Percentiles rank a stretch among this genome's conserved stretches.
Evolutionary conservation across 441 rosid species (phyloP).

Genomic region (Corymbia calophylla): DNA sequence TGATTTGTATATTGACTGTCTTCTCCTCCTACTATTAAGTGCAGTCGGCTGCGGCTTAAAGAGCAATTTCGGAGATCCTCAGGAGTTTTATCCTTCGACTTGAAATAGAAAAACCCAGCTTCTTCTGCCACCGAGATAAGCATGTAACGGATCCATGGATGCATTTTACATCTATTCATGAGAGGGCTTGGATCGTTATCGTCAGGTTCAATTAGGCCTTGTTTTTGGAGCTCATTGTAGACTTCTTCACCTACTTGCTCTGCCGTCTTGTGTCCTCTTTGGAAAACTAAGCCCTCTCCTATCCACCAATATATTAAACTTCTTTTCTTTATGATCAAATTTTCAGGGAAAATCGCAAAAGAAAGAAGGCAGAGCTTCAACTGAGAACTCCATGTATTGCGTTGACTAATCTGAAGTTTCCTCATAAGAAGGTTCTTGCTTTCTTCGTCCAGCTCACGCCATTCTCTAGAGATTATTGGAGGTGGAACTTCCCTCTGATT

Average conservation of each 20-base stretch:
- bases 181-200: background rate
- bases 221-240: background rate
- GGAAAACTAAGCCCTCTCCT: background rate
- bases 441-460: background rate
- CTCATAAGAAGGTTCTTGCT: background rate
- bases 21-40: background rate
- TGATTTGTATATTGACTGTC: background rate
- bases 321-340: background rate
- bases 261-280: background rate
- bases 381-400: rapidly evolving
- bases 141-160: background rate
- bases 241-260: background rate
- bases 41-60: background rate
- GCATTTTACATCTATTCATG: background rate
- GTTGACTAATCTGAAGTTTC: too few species aligned
- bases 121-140: background rate
- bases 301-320: conserved; percentile 9
- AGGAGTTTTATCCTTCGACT: background rate
- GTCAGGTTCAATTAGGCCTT: background rate
- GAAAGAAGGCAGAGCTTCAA: background rate
- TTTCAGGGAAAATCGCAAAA: background rate
- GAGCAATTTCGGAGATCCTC: rapidly evolving
- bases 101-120: background rate
- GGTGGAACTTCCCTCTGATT: background rate
- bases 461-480: background rate